These are phyloP conservation scores for Protea cynaroides DNA, from an alignment of 164 flowering plant genomes.

Conservation along the genomic window DNA sequence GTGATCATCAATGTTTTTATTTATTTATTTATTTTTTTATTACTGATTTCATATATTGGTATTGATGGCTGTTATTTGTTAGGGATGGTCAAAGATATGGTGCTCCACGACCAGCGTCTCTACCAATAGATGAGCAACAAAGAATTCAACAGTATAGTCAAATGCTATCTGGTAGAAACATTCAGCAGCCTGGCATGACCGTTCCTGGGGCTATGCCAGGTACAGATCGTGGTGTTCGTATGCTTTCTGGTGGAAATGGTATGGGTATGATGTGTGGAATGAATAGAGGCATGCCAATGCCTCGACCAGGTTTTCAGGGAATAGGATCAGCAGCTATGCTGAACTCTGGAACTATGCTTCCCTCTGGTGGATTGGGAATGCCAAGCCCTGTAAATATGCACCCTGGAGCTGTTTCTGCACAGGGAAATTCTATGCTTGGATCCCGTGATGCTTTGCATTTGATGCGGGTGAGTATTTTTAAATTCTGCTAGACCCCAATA, in stretches of 20 bases:
- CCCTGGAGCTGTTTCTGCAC: conserved; percentile 57
- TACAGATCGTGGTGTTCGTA: conserved; percentile 56
- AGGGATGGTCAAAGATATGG: conserved; percentile 63
- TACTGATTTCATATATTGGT: neutral
- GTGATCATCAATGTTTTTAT: too few relatives aligned
- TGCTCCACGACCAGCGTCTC: conserved; percentile 44
- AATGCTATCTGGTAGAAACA: conserved; percentile 54
- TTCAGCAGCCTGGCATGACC: conserved; percentile 51
- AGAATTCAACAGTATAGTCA: conserved; percentile 67
- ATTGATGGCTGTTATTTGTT: conserved; percentile 6
- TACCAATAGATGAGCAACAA: conserved; percentile 77
- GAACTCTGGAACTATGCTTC: conserved; percentile 58
- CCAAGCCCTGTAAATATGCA: conserved; percentile 62
- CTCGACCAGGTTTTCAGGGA: conserved; percentile 82
- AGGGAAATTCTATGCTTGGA: conserved; percentile 63
- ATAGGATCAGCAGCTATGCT: conserved; percentile 54
- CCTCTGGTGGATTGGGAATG: conserved; percentile 53
- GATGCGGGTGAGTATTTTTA: conserved; percentile 53
- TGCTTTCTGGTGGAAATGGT: conserved; percentile 64
- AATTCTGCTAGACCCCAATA: conserved; percentile 5
- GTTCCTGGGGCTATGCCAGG: conserved; percentile 49
- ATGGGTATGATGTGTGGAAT: conserved; percentile 40
- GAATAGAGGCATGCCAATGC: conserved; percentile 62
- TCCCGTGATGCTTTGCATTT: conserved; percentile 72
- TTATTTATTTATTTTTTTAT: too few relatives aligned